phyloP scores from a whole-genome alignment of 352 stramenopile genomes.

The Albugo candida region DNA sequence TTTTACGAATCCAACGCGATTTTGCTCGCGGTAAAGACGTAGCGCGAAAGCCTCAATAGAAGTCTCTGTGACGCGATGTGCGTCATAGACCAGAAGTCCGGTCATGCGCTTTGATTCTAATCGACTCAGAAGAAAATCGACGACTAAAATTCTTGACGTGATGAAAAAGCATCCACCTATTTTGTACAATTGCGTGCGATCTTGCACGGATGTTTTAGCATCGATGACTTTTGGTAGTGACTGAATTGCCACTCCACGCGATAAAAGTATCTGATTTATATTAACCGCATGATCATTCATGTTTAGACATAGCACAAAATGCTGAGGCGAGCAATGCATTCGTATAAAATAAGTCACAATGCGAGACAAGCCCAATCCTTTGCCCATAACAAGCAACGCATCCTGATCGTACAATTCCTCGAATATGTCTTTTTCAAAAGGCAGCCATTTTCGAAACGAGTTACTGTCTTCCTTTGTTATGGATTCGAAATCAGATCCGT shows the following conservation, averaged over 20 bases:
- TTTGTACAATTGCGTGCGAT: slow-evolving; percentile 81
- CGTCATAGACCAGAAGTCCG: slow-evolving; percentile 86
- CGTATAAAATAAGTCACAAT: slow-evolving; percentile 83
- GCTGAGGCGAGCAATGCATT: slow-evolving; percentile 68
- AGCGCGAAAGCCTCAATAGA: slow-evolving; percentile 96
- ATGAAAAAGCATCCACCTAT: slow-evolving; percentile 86
- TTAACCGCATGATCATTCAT: slow-evolving; percentile 74
- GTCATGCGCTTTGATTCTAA: slow-evolving; percentile 66
- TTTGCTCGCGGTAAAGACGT: slow-evolving; percentile 81
- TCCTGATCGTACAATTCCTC: slow-evolving; percentile 64
- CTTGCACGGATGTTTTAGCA: slow-evolving; percentile 42
- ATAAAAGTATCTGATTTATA: slow-evolving; percentile 44
- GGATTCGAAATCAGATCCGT: no score
- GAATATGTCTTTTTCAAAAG: slow-evolving; percentile 52
- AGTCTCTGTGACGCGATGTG: slow-evolving; percentile 84
- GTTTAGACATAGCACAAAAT: slow-evolving; percentile 86
- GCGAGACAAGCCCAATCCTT: slow-evolving; percentile 73
- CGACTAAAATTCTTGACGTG: slow-evolving; percentile 92
- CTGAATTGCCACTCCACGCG: neutral
- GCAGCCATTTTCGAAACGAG: slow-evolving; percentile 23
- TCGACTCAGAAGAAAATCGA: slow-evolving; percentile 86
- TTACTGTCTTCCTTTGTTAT: no score
- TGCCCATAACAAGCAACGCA: slow-evolving; percentile 83
- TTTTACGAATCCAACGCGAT: slow-evolving; percentile 89
- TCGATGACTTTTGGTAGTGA: slow-evolving; percentile 18